Base-by-base conservation (phyloP, 148 eudicot genomes). In the Tetragonia tetragonoides region DNA sequence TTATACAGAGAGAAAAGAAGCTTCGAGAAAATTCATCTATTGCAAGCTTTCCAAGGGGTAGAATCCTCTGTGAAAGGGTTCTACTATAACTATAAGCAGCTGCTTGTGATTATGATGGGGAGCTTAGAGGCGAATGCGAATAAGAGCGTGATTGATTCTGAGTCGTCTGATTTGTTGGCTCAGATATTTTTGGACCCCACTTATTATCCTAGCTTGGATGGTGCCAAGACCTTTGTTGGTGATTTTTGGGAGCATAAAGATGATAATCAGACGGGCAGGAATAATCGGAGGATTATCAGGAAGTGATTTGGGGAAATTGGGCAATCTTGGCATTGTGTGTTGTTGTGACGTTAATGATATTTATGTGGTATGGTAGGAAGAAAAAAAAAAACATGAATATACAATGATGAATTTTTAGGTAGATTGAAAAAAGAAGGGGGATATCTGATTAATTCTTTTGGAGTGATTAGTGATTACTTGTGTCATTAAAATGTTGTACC, bases 171-270 rank as follows among this genome's bases (percentile, higher is more conserved):
- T 75, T 53, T 84, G 59, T 74, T 93, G 85, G 79, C 81, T 28
- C 89, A 87, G 79, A 86, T 93, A 46, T 88, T 83, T 64, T 54
- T 87, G 0, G 98, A 90, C 46, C 98, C 98, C 2, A 91, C 98
- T 37, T 93, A 89, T 81, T 93, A 85, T 78, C 98, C 98, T 49
- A 93, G 98, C 69, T 85, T 93, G 86, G 96, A 91, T 68, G 98
- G 89, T 7, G 98, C 98, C 7, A 93, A 93, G 83, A 89, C 98
- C 72, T 93, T 91, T 75, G 75, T 93, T 47, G 98, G 91, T 7
- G 90, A 87, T 71, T 83, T 85, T 14, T 90, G 92, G 98, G 86
- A 84, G 73, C 73, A 80, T 47, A n/a, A n/a, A n/a, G n/a, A n/a
- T n/a, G n/a, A n/a, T n/a, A 77, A 73, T 74, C 81, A 65, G 28